A percentile compares a stretch with the other conserved stretches of the same genome.
Conservation (phyloP, 345 rosid genomes). For the Salix exigua region DNA sequence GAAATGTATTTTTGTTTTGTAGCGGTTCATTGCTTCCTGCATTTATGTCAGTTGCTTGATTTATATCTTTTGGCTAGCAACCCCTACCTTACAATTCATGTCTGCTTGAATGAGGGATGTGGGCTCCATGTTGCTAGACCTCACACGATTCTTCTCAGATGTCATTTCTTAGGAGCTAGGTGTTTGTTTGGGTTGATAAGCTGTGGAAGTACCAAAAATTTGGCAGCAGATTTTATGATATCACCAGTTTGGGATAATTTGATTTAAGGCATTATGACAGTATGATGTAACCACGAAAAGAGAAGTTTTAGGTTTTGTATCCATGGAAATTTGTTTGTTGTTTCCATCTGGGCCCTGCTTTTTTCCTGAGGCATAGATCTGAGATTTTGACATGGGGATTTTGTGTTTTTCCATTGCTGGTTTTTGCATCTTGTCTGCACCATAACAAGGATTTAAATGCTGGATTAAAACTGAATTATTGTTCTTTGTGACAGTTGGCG, state of each 20-base stretch:
- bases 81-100: neutral
- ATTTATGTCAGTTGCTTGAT: neutral
- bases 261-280: neutral
- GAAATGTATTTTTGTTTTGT: neutral
- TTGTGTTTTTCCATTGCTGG: neutral
- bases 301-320: neutral
- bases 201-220: neutral
- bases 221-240: neutral
- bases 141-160: neutral
- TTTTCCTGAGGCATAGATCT: too few relatives aligned
- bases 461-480: neutral
- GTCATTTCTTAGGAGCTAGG: neutral
- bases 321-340: neutral
- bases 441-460: neutral
- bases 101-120: neutral
- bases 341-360: neutral
- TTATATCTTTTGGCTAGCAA: neutral
- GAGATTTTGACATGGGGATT: too few relatives aligned
- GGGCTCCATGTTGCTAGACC: neutral
- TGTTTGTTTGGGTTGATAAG: neutral
- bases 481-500: slow-evolving; percentile 8
- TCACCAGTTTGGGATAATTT: neutral
- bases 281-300: neutral
- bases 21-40: neutral
- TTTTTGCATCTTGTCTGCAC: neutral